Base-by-base conservation (phyloP, 1,284 basidiomycete genomes). In the Trichosporon asahii region DNA sequence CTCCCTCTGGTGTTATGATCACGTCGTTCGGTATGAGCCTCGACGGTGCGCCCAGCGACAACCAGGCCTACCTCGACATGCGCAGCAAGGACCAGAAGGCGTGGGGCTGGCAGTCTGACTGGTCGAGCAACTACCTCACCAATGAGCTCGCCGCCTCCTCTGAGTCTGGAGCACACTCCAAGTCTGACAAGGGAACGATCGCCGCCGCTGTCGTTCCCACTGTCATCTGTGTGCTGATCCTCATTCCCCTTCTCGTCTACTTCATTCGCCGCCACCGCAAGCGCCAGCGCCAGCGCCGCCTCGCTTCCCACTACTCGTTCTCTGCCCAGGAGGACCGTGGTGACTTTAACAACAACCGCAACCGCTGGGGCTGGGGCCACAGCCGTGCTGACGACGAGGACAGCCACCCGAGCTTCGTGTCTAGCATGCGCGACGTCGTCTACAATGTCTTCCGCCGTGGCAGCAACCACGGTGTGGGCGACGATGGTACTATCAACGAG, bases 241-340 rank as follows among this genome's bases (percentile, higher is more conserved):
- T 78, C 1, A 63, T 77, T 6, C 79, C 79, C 12, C 60, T 82
- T 21, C 33, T 76, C 25, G 64, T 83, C 33, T 82, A 72, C 68
- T 74, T 82, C 64, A 72, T 76, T 29, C 76, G 83, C 49, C 76
- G 81, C n/a, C 77, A 79, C 61, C 70, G 80, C 66, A 72, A 78
- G 31, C 74, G 78, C 68, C 72, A 72, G 69, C 79, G 79, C 72
- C 79, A 82, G 67, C 75, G 81, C 37, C 75, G 82, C 18, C 78
- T 81, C 76, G 82, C 83, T 1, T 75, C 78, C 66, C 82, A 84
- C 74, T 84, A 82, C 69, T 79, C 79, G 23, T 81, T 82, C 76
- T 77, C 76, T 2, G 75, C 78, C 15, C 79, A 80, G 70, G 81
- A 81, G 66, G 80, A 80, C 71, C 69, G 68, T 25, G 79, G 77